These are phyloP conservation scores for Melanomma pulvis-pyrius DNA, from an alignment of 495 filamentous ascomycete genomes.

Conservation along the genomic window DNA sequence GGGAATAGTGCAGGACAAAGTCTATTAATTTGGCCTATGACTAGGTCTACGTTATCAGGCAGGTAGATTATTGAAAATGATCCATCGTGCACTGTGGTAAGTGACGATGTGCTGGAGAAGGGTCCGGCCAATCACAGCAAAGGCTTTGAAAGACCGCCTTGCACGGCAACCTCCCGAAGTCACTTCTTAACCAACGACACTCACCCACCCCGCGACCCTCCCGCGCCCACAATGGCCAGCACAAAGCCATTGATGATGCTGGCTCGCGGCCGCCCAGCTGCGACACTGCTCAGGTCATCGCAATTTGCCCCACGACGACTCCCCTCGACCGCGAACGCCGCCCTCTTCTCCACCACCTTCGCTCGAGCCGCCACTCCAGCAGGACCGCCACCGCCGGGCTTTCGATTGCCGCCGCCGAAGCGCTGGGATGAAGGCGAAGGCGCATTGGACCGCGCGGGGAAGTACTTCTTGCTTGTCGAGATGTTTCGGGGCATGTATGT, in stretches of 20 bases:
- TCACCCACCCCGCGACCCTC: conserved; percentile 8
- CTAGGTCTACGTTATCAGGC: too few relatives aligned
- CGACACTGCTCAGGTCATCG: conserved; percentile 26
- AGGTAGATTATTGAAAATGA: too few relatives aligned
- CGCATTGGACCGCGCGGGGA: conserved; percentile 77
- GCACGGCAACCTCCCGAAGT: conserved; percentile 4
- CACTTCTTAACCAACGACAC: conserved; percentile 6
- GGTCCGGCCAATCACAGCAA: conserved; percentile 28
- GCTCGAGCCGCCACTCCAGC: conserved; percentile 66
- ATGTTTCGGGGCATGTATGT: conserved; percentile 98
- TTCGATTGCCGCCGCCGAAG: conserved; percentile 69
- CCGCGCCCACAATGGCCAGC: conserved; percentile 40
- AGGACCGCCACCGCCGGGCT: conserved; percentile 75
- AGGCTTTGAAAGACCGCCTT: neutral
- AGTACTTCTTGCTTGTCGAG: conserved; percentile 92
- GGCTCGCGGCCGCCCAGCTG: conserved; percentile 36
- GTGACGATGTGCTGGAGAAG: neutral
- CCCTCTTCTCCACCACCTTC: conserved; percentile 66
- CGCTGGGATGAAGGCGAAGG: conserved; percentile 74
- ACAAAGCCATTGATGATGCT: conserved; percentile 42
- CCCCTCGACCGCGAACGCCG: conserved; percentile 52
- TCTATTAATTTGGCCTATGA: too few relatives aligned
- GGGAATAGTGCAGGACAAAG: too few relatives aligned
- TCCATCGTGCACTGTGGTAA: too few relatives aligned
- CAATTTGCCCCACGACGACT: conserved; percentile 16